Evolutionary conservation across 179 eudicot species (phyloP), one percentile per base, ranked within the genome.

Genomic region (Nepenthes alata): DNA sequence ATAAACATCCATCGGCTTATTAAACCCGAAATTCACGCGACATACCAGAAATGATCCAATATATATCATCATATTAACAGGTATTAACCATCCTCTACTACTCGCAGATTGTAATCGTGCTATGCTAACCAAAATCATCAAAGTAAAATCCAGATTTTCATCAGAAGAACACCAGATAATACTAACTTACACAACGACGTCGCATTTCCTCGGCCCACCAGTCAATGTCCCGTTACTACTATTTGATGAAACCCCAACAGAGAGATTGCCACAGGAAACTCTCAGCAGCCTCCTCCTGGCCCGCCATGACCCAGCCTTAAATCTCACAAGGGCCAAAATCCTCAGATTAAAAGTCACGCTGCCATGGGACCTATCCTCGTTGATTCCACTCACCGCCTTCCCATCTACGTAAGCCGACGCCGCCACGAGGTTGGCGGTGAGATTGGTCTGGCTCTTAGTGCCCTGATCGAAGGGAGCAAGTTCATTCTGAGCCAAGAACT

Each of bases 221-320:
- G 34, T 39, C 61, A 58, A 12, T 14, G 61, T 58, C 47, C 61
- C 61, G 16, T 58, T 58, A 3, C 6, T 9, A 11, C 47, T 4
- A 37, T 37, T 37, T 6, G 47, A 37, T 39, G 47, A 11, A 11
- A 58, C 9, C 14, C 47, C 47, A 37, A 58, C 15, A 5, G 9
- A 4, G 4, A 58, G 2, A 13, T 37, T 35, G 7, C 64, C 71
- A 41, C 80, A 76, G 38, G 14, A 76, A 62, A 76, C 74, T 63
- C 77, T 68, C 53, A 76, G 55, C 55, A 47, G 47, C 37, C 77
- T 57, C 41, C 54, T 45, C 48, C n/a, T 39, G 4, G 36, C 25
- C 6, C 34, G 4, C 82, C 79, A 78, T 2, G 61, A 67, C 8
- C 74, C 74, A 5, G 72, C 60, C 49, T 72, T 69, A 16, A 78